phyloP scores from a whole-genome alignment of 805 yeast species.

The Maudiozyma saulgeensis region DNA sequence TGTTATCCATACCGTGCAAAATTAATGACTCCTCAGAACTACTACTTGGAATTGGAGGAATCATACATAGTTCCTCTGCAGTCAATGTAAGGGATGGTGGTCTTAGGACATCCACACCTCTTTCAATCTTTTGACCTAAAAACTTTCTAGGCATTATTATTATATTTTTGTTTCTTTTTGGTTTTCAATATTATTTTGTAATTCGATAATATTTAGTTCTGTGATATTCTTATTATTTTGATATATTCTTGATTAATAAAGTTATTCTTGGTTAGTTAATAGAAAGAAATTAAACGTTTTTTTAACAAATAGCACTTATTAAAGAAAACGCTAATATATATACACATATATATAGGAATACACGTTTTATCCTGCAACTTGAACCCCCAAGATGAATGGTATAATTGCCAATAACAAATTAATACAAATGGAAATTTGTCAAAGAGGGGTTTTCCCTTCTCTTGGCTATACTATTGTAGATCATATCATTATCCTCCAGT shows the following conservation, averaged over 20 bases:
- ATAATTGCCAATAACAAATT: no score
- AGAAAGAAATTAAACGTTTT: neutral
- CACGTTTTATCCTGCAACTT: no score
- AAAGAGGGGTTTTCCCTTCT: no score
- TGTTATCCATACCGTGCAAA: neutral
- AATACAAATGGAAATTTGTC: no score
- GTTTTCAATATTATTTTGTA: neutral
- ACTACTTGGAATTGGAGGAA: slow-evolving; percentile 15
- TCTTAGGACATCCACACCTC: slow-evolving; percentile 21
- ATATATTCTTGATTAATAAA: neutral
- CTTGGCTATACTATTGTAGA: no score
- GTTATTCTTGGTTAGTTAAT: neutral
- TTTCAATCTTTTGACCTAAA: slow-evolving; percentile 22
- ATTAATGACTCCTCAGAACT: slow-evolving; percentile 1
- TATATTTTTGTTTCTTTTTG: neutral
- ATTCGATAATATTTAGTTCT: neutral
- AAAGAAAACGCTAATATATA: no score
- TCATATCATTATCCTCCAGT: no score
- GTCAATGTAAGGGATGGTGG: slow-evolving; percentile 27
- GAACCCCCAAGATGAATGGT: no score
- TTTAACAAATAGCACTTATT: no score
- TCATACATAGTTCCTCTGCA: slow-evolving; percentile 17
- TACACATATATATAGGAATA: no score
- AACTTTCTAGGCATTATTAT: slow-evolving; percentile 27
- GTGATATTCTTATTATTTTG: neutral